These are phyloP conservation scores for Juglanconis sp. DNA, from an alignment of 2,329 filamentous ascomycete genomes.

Conservation along the genomic window DNA sequence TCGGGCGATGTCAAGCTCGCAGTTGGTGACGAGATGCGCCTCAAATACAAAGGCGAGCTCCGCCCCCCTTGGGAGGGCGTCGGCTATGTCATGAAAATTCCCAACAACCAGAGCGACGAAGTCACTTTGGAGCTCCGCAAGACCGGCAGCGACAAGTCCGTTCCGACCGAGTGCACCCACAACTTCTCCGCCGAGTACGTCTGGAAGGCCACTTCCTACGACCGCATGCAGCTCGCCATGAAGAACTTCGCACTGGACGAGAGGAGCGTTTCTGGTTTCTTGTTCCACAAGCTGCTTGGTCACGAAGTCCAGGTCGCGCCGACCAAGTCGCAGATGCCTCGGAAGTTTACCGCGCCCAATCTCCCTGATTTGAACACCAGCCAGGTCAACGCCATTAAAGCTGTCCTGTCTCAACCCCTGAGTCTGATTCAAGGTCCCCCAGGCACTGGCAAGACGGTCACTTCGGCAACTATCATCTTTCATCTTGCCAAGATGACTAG, in stretches of 20 bases:
- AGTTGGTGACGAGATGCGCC: constrained; percentile 96
- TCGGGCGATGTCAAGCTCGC: constrained; percentile 96
- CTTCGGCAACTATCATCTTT: constrained; percentile 97
- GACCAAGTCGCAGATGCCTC: constrained; percentile 92
- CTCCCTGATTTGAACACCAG: constrained; percentile 93
- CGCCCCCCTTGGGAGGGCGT: constrained; percentile 94
- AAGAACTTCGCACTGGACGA: constrained; percentile 98
- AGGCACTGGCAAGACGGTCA: constrained; percentile 97
- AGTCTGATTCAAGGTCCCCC: constrained; percentile 96
- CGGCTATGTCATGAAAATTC: constrained; percentile 98
- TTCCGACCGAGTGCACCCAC: constrained; percentile 93
- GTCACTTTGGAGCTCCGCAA: constrained; percentile 92
- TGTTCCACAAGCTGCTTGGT: constrained; percentile 93
- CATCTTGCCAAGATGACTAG: constrained; percentile 94
- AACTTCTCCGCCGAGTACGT: constrained; percentile 99
- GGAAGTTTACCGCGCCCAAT: constrained; percentile 93
- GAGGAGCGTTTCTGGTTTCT: constrained; percentile 97
- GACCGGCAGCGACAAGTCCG: constrained; percentile 91
- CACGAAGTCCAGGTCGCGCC: constrained; percentile 92
- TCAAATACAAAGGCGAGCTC: constrained; percentile 93
- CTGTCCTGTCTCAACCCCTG: constrained; percentile 86
- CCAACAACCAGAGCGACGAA: constrained; percentile 97
- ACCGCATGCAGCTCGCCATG: constrained; percentile 99
- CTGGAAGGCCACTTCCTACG: constrained; percentile 98
- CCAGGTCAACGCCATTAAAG: constrained; percentile 95